phyloP scores from a whole-genome alignment of 2,329 filamentous ascomycete genomes.

The Cladosporium sp. region DNA sequence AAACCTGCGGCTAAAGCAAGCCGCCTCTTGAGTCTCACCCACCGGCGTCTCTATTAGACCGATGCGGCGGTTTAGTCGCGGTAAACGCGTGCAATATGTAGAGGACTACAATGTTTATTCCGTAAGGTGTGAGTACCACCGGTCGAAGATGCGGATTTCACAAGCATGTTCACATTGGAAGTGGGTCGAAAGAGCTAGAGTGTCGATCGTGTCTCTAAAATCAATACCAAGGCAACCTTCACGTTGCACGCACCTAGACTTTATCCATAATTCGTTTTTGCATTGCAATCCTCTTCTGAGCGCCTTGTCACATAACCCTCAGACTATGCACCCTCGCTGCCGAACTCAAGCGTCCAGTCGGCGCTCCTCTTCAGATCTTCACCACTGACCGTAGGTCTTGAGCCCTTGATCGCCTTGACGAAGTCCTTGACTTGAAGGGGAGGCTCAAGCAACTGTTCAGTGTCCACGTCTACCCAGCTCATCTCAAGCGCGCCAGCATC shows the following conservation, averaged over 20 bases:
- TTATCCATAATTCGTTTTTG: too few species aligned
- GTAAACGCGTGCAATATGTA: too few species aligned
- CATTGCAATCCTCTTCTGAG: too few species aligned
- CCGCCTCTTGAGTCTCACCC: neutral
- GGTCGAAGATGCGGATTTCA: neutral
- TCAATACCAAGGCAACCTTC: neutral
- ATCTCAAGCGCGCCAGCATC: conserved; percentile 84
- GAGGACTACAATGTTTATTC: too few species aligned
- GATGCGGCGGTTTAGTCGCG: too few species aligned
- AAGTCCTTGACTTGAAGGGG: conserved; percentile 88
- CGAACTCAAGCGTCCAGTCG: conserved; percentile 96
- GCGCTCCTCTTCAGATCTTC: conserved; percentile 80
- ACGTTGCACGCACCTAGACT: neutral
- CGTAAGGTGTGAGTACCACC: neutral
- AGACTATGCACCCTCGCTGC: conserved; percentile 53
- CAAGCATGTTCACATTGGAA: neutral
- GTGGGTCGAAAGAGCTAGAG: neutral
- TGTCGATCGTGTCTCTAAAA: neutral
- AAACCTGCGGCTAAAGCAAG: neutral
- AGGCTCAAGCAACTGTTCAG: conserved; percentile 81
- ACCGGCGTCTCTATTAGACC: too few species aligned
- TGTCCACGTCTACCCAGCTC: conserved; percentile 84
- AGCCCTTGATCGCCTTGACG: conserved; percentile 81
- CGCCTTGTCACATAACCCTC: neutral
- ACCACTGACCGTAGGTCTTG: conserved; percentile 82